Base-by-base conservation (phyloP, 2,329 filamentous ascomycete species). In the Penicillium sp. region DNA sequence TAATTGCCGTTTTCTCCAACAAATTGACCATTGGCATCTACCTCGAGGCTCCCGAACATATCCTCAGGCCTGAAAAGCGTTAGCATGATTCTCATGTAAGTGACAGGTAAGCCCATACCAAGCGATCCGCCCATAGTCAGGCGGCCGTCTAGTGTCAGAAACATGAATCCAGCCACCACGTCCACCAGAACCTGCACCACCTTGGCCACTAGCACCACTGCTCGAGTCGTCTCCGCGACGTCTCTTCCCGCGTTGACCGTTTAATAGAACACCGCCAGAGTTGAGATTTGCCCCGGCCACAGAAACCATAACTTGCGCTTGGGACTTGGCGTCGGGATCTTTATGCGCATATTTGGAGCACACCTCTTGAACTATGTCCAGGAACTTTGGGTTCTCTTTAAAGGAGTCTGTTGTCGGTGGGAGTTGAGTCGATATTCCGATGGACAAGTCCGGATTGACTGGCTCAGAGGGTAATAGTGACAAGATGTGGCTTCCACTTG, bases 41-140 rank as follows among this genome's bases (percentile, higher is more conserved):
- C 80, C 68, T 87, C 84, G 23, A 87, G 65, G 61, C 83, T 86
- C 13, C 84, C 84, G 64, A 87, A 83, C 46, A 87, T 87, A 70
- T 87, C 84, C 66, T 87, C 84, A 0, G 84, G 84, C 67, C 76
- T 78, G 35, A 27, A 19, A 19, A 13, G 3, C 18, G 30, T 54
- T 19, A 54, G 46, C 47, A 46, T 70, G 49, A 64, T 59, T 34
- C 11, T n/a, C 32, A 26, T 38, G 7, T 29, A 13, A 18, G 13
- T 32, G 5, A 26, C 2, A 13, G 14, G 29, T 11, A 18, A 34
- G 8, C 5, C 13, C 62, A 47, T 67, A 76, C 79, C 80, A 84
- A 47, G 84, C 81, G 57, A 86, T 85, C n/a, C 84, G 68, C 1
- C 84, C 84, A 69, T 78, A 87, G 56, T 87, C 84, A 2, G 84